Evolutionary conservation across 2,329 filamentous ascomycete species (phyloP).

Genomic region (Monilinia laxa): DNA sequence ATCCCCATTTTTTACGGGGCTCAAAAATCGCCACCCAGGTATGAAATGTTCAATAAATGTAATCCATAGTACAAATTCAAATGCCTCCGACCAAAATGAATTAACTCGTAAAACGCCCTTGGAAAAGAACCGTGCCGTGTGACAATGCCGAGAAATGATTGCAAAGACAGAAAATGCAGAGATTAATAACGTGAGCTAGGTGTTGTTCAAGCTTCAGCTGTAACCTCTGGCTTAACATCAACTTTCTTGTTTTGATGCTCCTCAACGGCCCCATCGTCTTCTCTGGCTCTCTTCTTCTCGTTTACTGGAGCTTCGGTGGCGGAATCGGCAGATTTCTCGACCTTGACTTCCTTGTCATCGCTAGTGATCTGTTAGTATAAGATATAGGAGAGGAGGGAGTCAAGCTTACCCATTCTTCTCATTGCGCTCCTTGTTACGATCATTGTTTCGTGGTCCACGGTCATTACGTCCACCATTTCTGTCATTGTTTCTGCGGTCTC

Average conservation of each 20-base stretch:
- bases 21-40: conserved; percentile 14
- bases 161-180: conserved; percentile 19
- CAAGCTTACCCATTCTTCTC: conserved; percentile 38
- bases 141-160: conserved; percentile 11
- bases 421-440: conserved; percentile 42
- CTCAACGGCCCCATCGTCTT: conserved; percentile 49
- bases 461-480: conserved; percentile 42
- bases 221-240: conserved; percentile 43
- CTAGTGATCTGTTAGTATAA: conserved; percentile 28
- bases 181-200: conserved; percentile 20
- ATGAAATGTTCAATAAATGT: conserved; percentile 9
- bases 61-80: conserved; percentile 13
- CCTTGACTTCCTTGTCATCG: conserved; percentile 27
- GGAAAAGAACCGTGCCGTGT: conserved; percentile 4
- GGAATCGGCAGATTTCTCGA: conserved; percentile 29
- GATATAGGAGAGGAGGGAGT: not conserved
- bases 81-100: conserved; percentile 1
- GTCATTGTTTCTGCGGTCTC: conserved; percentile 34
- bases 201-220: conserved; percentile 34
- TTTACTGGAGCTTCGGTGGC: conserved; percentile 12
- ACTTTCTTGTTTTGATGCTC: conserved; percentile 62
- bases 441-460: conserved; percentile 42
- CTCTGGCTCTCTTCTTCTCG: conserved; percentile 40
- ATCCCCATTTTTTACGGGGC: conserved; percentile 2
- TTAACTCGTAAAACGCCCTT: conserved; percentile 19